Conservation (phyloP, 2,329 filamentous ascomycete genomes). For the Stachybotrys echinatus region DNA sequence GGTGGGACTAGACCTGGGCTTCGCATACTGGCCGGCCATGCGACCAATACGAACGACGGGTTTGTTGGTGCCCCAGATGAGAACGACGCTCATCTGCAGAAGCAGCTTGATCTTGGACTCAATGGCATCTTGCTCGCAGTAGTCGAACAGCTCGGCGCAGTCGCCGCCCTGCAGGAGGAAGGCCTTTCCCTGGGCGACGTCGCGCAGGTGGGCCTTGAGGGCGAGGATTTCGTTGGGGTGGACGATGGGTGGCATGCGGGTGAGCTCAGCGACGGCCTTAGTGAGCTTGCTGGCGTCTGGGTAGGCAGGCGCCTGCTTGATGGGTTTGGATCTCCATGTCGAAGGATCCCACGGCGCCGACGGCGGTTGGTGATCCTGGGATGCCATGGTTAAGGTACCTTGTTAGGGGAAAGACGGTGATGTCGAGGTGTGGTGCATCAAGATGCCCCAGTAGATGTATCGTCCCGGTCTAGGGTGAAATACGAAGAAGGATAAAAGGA, state of each 20-base stretch:
- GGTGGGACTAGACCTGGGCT: conserved; percentile 83
- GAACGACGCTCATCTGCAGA: conserved; percentile 91
- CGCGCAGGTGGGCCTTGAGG: conserved; percentile 71
- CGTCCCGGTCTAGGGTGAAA: no score
- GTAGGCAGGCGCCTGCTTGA: conserved; percentile 72
- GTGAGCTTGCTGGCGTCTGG: conserved; percentile 55
- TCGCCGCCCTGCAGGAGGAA: conserved; percentile 96
- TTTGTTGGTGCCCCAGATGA: conserved; percentile 80
- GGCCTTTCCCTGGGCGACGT: conserved; percentile 84
- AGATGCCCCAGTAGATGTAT: no score
- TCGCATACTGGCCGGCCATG: conserved; percentile 97
- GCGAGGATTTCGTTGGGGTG: conserved; percentile 75
- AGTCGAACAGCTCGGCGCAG: conserved; percentile 95
- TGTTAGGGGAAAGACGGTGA: neutral
- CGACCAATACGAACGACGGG: conserved; percentile 90
- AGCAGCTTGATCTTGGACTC: conserved; percentile 96
- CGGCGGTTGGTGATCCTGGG: neutral
- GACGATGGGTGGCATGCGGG: conserved; percentile 69
- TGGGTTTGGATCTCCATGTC: conserved; percentile 73
- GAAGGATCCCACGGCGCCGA: conserved; percentile 47
- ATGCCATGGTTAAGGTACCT: neutral
- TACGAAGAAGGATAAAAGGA: no score
- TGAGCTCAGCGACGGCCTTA: conserved; percentile 58
- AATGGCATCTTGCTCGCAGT: conserved; percentile 84
- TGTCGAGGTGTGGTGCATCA: neutral